These are phyloP conservation scores for Candida palmyrensis DNA, from an alignment of 805 yeast species.

Conservation along the genomic window DNA sequence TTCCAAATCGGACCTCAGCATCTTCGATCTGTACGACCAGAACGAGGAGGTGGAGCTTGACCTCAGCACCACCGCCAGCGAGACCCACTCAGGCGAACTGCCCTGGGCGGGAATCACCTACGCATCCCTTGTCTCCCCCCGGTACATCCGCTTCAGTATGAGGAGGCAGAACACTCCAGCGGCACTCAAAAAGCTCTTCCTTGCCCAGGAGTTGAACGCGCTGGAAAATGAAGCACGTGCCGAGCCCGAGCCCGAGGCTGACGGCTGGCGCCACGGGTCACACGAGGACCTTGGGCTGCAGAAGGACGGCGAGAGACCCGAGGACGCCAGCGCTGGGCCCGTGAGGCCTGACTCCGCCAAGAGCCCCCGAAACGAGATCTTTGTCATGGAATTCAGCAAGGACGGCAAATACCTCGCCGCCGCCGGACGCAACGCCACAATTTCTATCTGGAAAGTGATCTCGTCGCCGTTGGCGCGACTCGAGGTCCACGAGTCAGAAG, in stretches of 20 bases:
- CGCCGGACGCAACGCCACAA: constrained; percentile 70
- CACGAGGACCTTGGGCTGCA: too few species aligned
- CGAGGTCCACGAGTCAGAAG: constrained; percentile 24
- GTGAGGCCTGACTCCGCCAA: too few species aligned
- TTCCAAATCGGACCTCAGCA: constrained; percentile 1
- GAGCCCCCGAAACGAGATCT: constrained; percentile 46
- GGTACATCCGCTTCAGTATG: constrained; percentile 46
- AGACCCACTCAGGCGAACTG: not conserved
- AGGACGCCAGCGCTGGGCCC: too few species aligned
- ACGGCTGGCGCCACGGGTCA: too few species aligned
- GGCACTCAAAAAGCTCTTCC: constrained; percentile 47
- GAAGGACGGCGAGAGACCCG: constrained; percentile 5
- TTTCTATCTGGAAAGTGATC: constrained; percentile 77
- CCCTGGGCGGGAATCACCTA: constrained; percentile 28
- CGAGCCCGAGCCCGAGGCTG: too few species aligned
- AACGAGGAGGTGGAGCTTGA: not conserved
- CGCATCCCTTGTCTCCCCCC: constrained; percentile 47
- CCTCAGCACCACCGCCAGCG: not conserved
- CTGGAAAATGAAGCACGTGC: too few species aligned
- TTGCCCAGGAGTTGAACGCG: constrained; percentile 60
- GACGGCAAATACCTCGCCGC: constrained; percentile 84
- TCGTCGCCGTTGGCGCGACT: constrained; percentile 66
- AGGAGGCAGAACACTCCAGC: constrained; percentile 43
- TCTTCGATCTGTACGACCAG: not conserved
- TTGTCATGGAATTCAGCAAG: constrained; percentile 64